Base-by-base conservation (phyloP, 169 alveolate species). In the Theileria annulata region DNA sequence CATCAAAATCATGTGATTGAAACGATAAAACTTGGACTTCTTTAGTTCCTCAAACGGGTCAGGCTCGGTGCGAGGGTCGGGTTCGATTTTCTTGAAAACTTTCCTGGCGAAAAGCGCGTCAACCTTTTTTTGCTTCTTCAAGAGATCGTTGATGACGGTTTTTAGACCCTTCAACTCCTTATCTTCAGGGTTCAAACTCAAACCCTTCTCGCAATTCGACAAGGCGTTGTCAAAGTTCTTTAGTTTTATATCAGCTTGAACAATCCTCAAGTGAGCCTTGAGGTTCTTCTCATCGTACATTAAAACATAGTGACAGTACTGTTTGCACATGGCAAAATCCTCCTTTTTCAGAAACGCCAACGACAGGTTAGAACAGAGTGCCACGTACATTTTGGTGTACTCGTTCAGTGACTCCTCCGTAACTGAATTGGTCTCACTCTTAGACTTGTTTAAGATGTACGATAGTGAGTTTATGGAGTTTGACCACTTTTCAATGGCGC, bases 401-500 rank as follows among this genome's bases (percentile, higher is more conserved):
- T 28, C 62, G 49, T 13, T n/a, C 23, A 30, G 59, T 0, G 73
- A n/a, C 64, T 49, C 49, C 48, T 71, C 87, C 17, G 58, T 74
- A 6, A 28, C 5, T 10, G 79, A 56, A 19, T 76, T 10, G 5
- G 49, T 56, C 42, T 59, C 83, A 35, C 56, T 35, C n/a, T 59
- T 35, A 21, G 68, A 51, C 77, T 31, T 68, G 75, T 60, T 35
- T n/a, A 83, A 80, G 2, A 83, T 64, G 73, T 47, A 75, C 42
- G 75, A 58, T 13, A 83, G 49, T 17, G 80, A 54, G 28, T 78
- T 33, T 6, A 83, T 28, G 9, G 80, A 70, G 42, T 59, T 67
- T 27, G 59, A 75, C 90, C 90, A 83, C 17, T 28, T 33, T 4
- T 75, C 71, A 23, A 83, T 83, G 27, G 90, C 90, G 3, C 81